Evolutionary conservation across 164 flowering plant species (phyloP), one percentile per base, ranked within the genome.

Genomic region (Warburgia ugandensis): DNA sequence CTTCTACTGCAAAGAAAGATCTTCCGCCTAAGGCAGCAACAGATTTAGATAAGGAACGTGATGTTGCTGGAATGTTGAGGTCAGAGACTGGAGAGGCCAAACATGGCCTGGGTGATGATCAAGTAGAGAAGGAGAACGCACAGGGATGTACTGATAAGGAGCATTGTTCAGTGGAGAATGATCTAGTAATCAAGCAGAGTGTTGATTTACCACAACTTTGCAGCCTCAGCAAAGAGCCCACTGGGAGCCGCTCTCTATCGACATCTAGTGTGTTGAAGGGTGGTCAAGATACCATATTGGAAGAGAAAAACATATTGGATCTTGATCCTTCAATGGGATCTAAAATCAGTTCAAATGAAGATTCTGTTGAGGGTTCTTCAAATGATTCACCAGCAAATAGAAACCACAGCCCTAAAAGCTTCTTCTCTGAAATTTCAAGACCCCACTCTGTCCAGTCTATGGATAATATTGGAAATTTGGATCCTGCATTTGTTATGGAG

Each of bases 181-280:
- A 60, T 61, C 19, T 47, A 32, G 50, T 39, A 0, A 52, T 40
- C 52, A 66, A 69, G 58, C 58, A 51, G 29, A 29, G 54, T 19
- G 53, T 63, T 62, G 81, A 78, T 68, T 69, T 83, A 52, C 50
- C 68, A 29, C 59, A 45, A 26, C 43, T 78, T 1, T 73, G 81
- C 66, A 70, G 51, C 40, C 76, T 77, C 58, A 68, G 68, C 5
- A 77, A 79, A 54, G 65, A 80, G 36, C 84, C 86, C 21, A 80
- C 88, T 25, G 75, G 45, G 66, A 64, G 73, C 17, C 85, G 83
- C 46, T 78, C 84, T 52, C 64, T 84, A 14, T 50, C 74, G 70
- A 28, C 67, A 42, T 22, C 12, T 14, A 72, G 55, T 62, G 63
- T 29, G 31, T 54, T 56, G 8, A 77, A 72, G 65, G 61, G 43